Evolutionary conservation across 331 rosid genomes (phyloP).

Genomic region (Quercus phellos): DNA sequence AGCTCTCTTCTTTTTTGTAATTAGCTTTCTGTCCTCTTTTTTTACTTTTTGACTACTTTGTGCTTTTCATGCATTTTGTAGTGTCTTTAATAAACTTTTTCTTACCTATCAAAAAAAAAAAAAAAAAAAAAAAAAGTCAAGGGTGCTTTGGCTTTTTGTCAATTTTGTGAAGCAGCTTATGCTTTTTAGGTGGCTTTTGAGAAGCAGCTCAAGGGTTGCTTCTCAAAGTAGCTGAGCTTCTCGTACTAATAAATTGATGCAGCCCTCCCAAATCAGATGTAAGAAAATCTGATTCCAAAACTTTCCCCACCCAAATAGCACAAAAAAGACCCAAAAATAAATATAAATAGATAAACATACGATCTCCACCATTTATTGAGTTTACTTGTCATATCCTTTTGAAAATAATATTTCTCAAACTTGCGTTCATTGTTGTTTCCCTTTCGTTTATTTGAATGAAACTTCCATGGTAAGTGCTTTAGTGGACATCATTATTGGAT

Average conservation of each 20-base stretch:
- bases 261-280: not conserved
- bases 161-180: not conserved
- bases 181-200: not conserved
- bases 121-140: not conserved
- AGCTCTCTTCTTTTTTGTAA: no score
- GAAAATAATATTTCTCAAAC: not conserved
- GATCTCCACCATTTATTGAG: not conserved
- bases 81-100: no score
- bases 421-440: not conserved
- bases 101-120: no score
- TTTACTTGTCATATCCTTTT: not conserved
- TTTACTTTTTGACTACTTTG: no score
- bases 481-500: not conserved
- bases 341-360: not conserved
- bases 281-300: not conserved
- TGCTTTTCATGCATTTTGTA: no score
- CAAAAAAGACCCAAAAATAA: not conserved
- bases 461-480: not conserved
- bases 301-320: not conserved
- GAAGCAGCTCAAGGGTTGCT: not conserved
- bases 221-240: not conserved
- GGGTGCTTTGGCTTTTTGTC: not conserved
- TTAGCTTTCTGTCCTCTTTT: no score
- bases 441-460: not conserved
- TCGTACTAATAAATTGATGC: not conserved